Evolutionary conservation across 306 rosid species (phyloP).

Genomic region (Casuarina glauca): DNA sequence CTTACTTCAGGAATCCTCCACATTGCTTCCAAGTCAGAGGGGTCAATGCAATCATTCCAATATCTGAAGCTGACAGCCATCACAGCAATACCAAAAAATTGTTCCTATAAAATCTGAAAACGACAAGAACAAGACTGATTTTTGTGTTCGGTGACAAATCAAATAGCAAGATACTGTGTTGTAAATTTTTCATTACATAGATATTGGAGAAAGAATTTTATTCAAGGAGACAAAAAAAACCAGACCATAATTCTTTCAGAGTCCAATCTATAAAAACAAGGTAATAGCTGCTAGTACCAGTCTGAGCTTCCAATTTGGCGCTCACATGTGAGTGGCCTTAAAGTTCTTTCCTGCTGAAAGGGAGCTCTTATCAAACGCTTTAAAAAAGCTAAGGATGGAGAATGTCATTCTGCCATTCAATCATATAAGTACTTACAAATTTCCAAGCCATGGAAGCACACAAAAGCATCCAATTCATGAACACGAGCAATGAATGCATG

Average conservation of each 20-base stretch:
- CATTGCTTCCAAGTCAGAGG: conserved; percentile 70
- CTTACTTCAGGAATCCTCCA: conserved; percentile 68
- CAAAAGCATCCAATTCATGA: neutral
- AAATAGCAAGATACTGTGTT: neutral
- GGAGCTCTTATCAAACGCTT: neutral
- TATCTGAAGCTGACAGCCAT: conserved; percentile 59
- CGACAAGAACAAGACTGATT: conserved; percentile 15
- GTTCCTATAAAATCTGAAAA: conserved; percentile 18
- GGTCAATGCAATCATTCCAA: conserved; percentile 83
- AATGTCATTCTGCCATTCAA: neutral
- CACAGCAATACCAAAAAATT: conserved; percentile 23
- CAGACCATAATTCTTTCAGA: neutral
- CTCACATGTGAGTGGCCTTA: neutral
- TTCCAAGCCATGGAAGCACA: neutral
- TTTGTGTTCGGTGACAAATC: neutral
- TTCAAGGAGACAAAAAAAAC: neutral
- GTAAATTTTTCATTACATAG: neutral
- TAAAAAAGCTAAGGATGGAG: conserved; percentile 1
- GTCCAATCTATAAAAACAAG: neutral
- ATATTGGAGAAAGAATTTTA: neutral
- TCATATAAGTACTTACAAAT: neutral
- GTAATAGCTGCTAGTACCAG: neutral
- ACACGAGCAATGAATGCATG: neutral
- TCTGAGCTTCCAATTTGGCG: neutral
- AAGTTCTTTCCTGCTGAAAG: neutral